A percentile compares a stretch with the other conserved stretches of the same genome.
Conservation (phyloP, 345 rosid genomes). For the Populus simonii region DNA sequence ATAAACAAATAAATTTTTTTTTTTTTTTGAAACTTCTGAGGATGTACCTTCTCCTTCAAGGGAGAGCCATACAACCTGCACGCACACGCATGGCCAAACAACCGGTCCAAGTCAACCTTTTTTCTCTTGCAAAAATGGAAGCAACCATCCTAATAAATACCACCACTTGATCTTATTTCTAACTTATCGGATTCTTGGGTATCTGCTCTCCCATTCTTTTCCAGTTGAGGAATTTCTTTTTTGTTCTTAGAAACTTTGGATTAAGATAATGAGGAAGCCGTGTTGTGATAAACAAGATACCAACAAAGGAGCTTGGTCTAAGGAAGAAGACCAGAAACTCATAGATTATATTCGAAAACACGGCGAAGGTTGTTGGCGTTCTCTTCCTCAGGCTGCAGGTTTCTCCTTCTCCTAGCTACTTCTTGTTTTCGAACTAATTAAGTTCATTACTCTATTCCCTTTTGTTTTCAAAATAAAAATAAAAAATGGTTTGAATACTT, state of each 20-base stretch:
- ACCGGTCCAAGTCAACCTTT: constrained; percentile 54
- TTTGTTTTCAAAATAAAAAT: too few species aligned
- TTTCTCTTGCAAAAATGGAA: neutral
- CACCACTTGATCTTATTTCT: neutral
- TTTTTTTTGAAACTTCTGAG: neutral
- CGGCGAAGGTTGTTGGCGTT: constrained; percentile 66
- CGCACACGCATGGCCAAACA: constrained; percentile 37
- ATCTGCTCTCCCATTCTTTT: neutral
- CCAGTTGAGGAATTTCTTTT: neutral
- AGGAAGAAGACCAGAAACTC: constrained; percentile 64
- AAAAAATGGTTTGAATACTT: neutral
- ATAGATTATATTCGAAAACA: constrained; percentile 48
- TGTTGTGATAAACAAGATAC: constrained; percentile 56
- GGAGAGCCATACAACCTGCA: neutral
- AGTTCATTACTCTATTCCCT: too few species aligned
- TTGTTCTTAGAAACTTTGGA: neutral
- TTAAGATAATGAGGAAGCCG: constrained; percentile 48
- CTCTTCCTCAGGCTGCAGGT: constrained; percentile 66
- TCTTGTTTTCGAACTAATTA: neutral
- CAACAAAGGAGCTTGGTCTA: constrained; percentile 62
- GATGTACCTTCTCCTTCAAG: neutral
- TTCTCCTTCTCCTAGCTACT: neutral
- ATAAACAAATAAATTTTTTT: too few species aligned
- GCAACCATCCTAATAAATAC: constrained; percentile 10
- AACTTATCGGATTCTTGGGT: neutral